phyloP scores from a whole-genome alignment of 2,329 filamentous ascomycete species.

The Dactylellina parvicollis region DNA sequence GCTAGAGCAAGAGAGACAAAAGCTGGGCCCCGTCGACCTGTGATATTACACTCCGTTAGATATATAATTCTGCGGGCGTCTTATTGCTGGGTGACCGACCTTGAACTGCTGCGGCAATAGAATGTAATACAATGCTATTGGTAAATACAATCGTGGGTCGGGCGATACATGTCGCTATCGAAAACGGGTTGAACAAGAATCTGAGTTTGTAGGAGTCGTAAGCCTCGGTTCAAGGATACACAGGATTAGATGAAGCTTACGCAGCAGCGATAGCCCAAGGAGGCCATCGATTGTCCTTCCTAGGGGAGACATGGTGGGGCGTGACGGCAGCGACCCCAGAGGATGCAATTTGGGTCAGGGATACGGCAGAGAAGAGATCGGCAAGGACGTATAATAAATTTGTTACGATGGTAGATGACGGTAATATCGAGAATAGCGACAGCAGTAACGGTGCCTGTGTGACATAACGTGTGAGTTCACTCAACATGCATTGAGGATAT shows the following conservation, averaged over 20 bases:
- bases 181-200: conserved; percentile 94
- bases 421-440: conserved; percentile 88
- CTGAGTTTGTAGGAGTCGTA: conserved; percentile 63
- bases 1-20: conserved; percentile 88
- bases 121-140: conserved; percentile 84
- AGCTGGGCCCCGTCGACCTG: conserved; percentile 67
- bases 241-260: conserved; percentile 65
- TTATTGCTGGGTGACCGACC: conserved; percentile 66
- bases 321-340: conserved; percentile 81
- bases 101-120: conserved; percentile 80
- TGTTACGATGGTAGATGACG: conserved; percentile 78
- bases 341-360: conserved; percentile 80
- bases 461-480: conserved; percentile 58
- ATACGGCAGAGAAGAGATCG: conserved; percentile 83
- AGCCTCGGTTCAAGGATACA: not conserved
- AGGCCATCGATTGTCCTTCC: conserved; percentile 78
- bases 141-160: conserved; percentile 90
- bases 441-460: conserved; percentile 88
- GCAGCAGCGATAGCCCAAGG: conserved; percentile 80
- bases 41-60: conserved; percentile 3
- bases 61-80: not conserved
- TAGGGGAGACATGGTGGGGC: conserved; percentile 78
- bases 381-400: conserved; percentile 81
- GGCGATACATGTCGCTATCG: conserved; percentile 87
- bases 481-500: not conserved